Evolutionary conservation across 164 flowering plant genomes (phyloP), one percentile per base, ranked within the genome.

Genomic region (Berberis vulgaris): DNA sequence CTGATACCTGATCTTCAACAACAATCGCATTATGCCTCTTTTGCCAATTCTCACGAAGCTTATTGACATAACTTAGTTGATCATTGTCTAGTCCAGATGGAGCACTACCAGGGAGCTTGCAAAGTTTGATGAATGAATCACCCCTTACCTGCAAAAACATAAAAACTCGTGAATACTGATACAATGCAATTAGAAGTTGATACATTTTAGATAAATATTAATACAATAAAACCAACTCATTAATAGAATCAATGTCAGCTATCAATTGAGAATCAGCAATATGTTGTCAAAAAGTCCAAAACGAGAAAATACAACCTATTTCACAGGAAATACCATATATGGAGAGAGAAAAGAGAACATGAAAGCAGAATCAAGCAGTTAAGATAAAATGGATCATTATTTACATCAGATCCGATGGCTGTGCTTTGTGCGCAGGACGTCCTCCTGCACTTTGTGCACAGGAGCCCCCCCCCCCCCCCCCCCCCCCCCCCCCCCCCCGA

Each of bases 1-100:
- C 41, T 50, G 26, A 58, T 69, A 87, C 91, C 88, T 82, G 83
- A 45, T 86, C 85, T 76, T 89, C 85, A 70, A 84, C 66, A 45
- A 87, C 67, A 73, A 84, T 64, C 62, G 80, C 81, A 80, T 79
- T 87, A 43, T 72, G 79, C 53, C 73, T 56, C 66, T 78, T 81
- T 64, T 73, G 74, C 86, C 86, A 79, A 65, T 26, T 71, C 39
- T 86, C 82, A 63, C 79, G 75, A 56, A 89, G 86, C 77, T 81
- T 86, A 67, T 83, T 84, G 54, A 86, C 72, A 60, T 58, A 60
- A 66, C 66, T 63, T 46, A 78, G 62, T 70, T 72, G 60, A 57
- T 55, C 68, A 61, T 45, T 65, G 65, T 73, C 79, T 39, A 58
- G 62, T 41, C 71, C 79, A 43, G 67, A 41, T 59, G 67, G 54